A percentile compares a stretch with the other conserved stretches of the same genome.
Conservation (phyloP, 1,284 basidiomycete genomes). For the Heterobasidion annosum region DNA sequence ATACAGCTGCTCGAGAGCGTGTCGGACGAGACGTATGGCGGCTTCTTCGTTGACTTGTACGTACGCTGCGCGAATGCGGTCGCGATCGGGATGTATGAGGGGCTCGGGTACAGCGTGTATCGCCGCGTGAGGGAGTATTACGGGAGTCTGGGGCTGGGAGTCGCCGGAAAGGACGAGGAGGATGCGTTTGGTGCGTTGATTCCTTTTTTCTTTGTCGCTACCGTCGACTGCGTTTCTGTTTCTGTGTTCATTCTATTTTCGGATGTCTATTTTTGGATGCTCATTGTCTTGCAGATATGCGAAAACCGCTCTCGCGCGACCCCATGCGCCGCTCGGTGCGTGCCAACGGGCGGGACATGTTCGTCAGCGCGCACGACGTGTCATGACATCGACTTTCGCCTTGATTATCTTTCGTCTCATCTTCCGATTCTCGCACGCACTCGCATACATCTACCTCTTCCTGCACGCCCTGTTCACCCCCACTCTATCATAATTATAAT, state of each 20-base stretch:
- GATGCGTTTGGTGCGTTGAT: conserved; percentile 78
- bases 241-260: neutral
- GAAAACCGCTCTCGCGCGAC: conserved; percentile 72
- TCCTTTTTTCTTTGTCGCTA: neutral
- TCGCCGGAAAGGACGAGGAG: conserved; percentile 70
- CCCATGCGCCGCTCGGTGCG: conserved; percentile 54
- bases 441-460: too few species aligned
- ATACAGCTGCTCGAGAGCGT: conserved; percentile 77
- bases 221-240: neutral
- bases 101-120: conserved; percentile 82
- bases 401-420: too few species aligned
- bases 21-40: conserved; percentile 68
- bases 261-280: conserved; percentile 6
- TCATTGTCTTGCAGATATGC: conserved; percentile 59
- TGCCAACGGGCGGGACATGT: conserved; percentile 62
- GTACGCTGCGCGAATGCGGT: conserved; percentile 76
- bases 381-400: conserved; percentile 26
- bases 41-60: conserved; percentile 86
- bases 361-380: conserved; percentile 64
- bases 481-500: too few species aligned
- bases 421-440: neutral
- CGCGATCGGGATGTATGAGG: conserved; percentile 81
- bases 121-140: conserved; percentile 83
- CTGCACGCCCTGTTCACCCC: too few species aligned
- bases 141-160: conserved; percentile 60